Base-by-base conservation (phyloP, 2,329 filamentous ascomycete genomes). In the Beauveria bassiana region DNA sequence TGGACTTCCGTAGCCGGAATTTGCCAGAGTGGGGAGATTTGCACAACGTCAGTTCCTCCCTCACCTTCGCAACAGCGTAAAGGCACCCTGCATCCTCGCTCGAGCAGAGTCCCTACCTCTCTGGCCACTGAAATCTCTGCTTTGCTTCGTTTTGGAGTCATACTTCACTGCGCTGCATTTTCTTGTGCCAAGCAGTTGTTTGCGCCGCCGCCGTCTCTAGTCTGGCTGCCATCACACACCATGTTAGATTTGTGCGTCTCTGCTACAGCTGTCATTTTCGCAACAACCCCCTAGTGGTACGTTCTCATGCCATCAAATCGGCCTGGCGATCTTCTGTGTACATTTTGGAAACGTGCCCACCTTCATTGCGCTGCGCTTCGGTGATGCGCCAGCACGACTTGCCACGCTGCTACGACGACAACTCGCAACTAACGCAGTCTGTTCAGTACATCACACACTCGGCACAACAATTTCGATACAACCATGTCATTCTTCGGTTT, bases 401-500 rank as follows among this genome's bases (percentile, higher is more conserved):
- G 26, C 28, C 40, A 28, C 28, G 38, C 43, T n/a, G 8, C 18
- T n/a, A 18, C 26, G 3, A 34, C 18, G 53, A 34, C 46, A 43
- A 22, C 24, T 43, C 28, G 26, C 22, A 42, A 6, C 45, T 51
- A 58, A 47, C 45, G 40, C 28, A 18, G 34, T 10, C 20, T 53
- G 26, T 28, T 18, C 46, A 53, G 47, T 50, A 14, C 42, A 38
- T 18, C 45, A 20, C 20, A 64, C 59, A 51, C 64, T 64, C 54
- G 61, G 34, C 60, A 60, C 64, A 64, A 62, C 67, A 68, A 64
- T 64, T 58, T 57, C 10, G 26, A 40, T 61, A 61, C 52, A 68
- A 74, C 66, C 67, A 95, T 96, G 93, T 93, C 92, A 40, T 96
- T 96, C 81, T 96, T 96, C 76, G 90, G 91, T 67, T 93, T 96